Conservation (phyloP, 306 rosid species). For the Gynostemma pentaphyllum region DNA sequence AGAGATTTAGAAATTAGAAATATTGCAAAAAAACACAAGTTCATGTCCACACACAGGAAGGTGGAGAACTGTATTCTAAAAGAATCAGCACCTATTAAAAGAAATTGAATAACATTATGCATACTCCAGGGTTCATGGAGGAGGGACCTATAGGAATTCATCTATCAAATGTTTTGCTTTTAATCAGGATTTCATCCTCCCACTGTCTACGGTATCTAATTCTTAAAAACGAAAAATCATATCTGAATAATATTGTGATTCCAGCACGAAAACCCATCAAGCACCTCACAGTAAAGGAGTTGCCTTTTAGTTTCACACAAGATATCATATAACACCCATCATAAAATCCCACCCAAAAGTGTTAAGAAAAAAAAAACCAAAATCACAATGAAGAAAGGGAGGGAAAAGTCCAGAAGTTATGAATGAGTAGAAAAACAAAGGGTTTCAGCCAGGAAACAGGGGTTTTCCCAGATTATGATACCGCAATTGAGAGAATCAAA, state of each 20-base stretch:
- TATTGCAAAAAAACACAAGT: conserved; percentile 8
- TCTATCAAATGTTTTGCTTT: background rate
- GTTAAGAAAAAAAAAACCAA: background rate
- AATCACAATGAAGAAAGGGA: background rate
- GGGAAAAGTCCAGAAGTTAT: background rate
- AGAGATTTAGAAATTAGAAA: conserved; percentile 15
- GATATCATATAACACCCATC: too few relatives aligned
- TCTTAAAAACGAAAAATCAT: background rate
- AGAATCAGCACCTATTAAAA: background rate
- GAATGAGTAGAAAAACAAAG: background rate
- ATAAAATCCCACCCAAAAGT: too few relatives aligned
- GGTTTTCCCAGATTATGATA: too few relatives aligned
- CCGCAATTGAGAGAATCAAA: background rate
- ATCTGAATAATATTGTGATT: background rate
- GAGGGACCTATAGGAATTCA: too few relatives aligned
- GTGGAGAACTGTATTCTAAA: background rate
- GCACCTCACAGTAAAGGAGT: background rate
- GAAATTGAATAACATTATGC: background rate
- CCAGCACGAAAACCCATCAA: background rate
- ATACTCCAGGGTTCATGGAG: background rate
- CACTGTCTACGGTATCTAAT: background rate
- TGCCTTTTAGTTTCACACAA: background rate
- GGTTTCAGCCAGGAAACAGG: background rate
- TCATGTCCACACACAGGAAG: background rate
- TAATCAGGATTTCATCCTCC: background rate